A percentile compares a stretch with the other conserved stretches of the same genome.
These are phyloP conservation scores for Candida sp. DNA, from an alignment of 1,139 yeast species.

Conservation along the genomic window DNA sequence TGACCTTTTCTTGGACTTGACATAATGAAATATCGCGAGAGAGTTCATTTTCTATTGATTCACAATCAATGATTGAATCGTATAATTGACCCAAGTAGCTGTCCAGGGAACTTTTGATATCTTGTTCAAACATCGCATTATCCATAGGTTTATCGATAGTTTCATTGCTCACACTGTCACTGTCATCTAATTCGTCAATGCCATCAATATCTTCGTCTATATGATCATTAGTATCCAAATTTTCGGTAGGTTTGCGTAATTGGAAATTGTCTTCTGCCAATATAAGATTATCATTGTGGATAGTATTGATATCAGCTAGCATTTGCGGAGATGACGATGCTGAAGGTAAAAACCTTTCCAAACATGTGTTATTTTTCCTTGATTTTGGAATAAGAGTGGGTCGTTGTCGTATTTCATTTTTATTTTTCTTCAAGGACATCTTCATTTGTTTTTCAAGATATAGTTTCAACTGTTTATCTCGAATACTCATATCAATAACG, in stretches of 20 bases:
- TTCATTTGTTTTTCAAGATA: slow-evolving; percentile 38
- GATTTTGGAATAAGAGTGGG: slow-evolving; percentile 38
- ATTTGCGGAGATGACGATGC: slow-evolving; percentile 43
- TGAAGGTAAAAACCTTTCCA: slow-evolving; percentile 31
- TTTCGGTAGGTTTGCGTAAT: slow-evolving; percentile 14
- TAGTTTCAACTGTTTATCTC: slow-evolving; percentile 41
- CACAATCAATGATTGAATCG: slow-evolving; percentile 34
- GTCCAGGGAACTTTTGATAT: background rate
- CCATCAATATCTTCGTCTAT: slow-evolving; percentile 21
- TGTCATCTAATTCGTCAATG: slow-evolving; percentile 22
- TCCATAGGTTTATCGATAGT: slow-evolving; percentile 2
- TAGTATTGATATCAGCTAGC: slow-evolving; percentile 29
- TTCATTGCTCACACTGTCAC: slow-evolving; percentile 10
- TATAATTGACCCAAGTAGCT: slow-evolving; percentile 22
- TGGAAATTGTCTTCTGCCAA: slow-evolving; percentile 35
- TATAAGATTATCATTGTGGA: slow-evolving; percentile 31
- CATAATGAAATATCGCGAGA: slow-evolving; percentile 42
- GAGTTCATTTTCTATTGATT: slow-evolving; percentile 29
- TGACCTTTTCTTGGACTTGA: slow-evolving; percentile 31
- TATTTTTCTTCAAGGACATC: slow-evolving; percentile 27
- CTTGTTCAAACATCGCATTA: background rate
- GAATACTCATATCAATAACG: slow-evolving; percentile 51
- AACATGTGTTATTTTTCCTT: slow-evolving; percentile 19
- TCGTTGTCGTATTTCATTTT: slow-evolving; percentile 21
- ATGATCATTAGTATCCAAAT: slow-evolving; percentile 20